Base-by-base conservation (phyloP, 495 filamentous ascomycete genomes). In the Lophium mytilinum region DNA sequence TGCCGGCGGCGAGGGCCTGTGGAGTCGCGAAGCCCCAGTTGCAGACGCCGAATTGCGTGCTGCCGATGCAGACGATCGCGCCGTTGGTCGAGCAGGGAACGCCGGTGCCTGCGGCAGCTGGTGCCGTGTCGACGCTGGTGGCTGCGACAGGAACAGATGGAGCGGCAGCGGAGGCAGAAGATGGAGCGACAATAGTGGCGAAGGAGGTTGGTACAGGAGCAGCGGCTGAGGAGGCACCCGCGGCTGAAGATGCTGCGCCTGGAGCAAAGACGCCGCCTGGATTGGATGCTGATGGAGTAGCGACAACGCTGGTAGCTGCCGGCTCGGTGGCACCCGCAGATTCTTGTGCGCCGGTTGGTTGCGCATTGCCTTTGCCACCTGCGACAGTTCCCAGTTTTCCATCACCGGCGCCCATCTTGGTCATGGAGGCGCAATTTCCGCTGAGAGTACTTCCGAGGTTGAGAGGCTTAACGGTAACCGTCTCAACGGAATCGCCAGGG, bases 401-500 rank as follows among this genome's bases (percentile, higher is more conserved):
- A 37, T 53, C 46, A 14, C 66, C 66, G 52, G 64, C 66, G 18
- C 65, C 66, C 55, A 62, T 55, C 33, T 45, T 52, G 34, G 58
- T 60, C 53, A 61, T 55, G 10, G 62, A 17, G 51, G 64, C 54
- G 49, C 61, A 66, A 42, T 55, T 53, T 12, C 37, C 50, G 47
- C 36, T 57, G 37, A 24, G 41, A 53, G 58, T 39, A 24, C 17
- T 54, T 24, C 55, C 46, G 21, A 50, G 2, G 21, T 19, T 15
- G 15, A 36, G 18, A 12, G 53, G n/a, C 15, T 43, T 15, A 5
- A 18, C 34, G 35, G 43, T 69, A 5, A 18, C 34, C 24, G 43
- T 69, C 24, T 76, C 70, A n/a, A 84, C 72, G 17, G 76, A 80
- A 17, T 70, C 52, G 14, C 83, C 83, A 4, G 82, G 78, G 62